A percentile compares a stretch with the other conserved stretches of the same genome.
Evolutionary conservation across 148 eudicot species (phyloP).

Genomic region (Vaccinium darrowii): DNA sequence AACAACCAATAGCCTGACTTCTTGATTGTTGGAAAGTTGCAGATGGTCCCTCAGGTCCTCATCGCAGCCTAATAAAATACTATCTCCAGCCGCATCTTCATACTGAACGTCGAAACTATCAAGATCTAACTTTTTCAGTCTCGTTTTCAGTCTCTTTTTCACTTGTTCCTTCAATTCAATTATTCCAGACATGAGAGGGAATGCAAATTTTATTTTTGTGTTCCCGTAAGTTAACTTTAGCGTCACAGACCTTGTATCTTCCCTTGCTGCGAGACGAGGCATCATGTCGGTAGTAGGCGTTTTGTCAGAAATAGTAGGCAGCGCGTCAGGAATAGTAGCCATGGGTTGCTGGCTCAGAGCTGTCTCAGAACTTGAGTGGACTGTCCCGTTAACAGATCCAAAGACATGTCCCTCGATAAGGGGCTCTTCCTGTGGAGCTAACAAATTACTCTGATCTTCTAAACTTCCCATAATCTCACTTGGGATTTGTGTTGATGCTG

Average conservation of each 20-base stretch:
- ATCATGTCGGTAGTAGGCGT: too few species aligned
- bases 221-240: not conserved
- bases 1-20: not conserved
- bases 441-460: too few species aligned
- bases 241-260: not conserved
- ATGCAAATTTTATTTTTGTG: not conserved
- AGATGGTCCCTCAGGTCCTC: not conserved
- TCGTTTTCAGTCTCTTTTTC: not conserved
- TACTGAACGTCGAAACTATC: not conserved
- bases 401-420: too few species aligned
- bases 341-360: too few species aligned
- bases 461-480: too few species aligned
- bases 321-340: too few species aligned
- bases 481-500: too few species aligned
- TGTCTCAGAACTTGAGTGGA: too few species aligned
- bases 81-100: not conserved
- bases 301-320: too few species aligned
- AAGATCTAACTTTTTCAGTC: not conserved
- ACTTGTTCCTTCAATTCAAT: not conserved
- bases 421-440: too few species aligned
- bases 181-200: not conserved
- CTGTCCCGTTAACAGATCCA: too few species aligned
- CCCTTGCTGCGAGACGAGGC: not conserved
- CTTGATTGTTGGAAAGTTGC: not conserved
- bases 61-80: not conserved